Base-by-base conservation (phyloP, 345 rosid genomes). In the Turritis glabra region DNA sequence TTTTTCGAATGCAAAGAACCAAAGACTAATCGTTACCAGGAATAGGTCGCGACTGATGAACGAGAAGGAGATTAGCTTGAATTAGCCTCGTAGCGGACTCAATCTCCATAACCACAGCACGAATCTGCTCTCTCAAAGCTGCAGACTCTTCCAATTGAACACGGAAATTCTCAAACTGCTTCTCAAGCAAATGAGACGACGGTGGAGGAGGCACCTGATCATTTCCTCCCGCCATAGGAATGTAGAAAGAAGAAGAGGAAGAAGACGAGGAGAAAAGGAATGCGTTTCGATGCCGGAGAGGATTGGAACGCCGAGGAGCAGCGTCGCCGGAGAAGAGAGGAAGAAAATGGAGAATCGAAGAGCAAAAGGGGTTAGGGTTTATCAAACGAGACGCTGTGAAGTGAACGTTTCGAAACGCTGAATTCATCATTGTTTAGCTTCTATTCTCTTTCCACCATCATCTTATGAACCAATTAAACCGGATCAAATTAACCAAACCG, bases 21-120 rank as follows among this genome's bases (percentile, higher is more conserved):
- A 22, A 61, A 55, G 56, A 30, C 15, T 5, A 35, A 44, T n/a
- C 23, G 56, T 47, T 81, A 95, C 99, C 97, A 2, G 93, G 83
- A 67, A 95, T 76, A 7, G 99, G 91, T 38, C 87, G 90, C 32
- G 96, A 89, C 69, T 92, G 97, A 66, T 95, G 97, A 61, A 92
- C 90, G 18, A 89, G 91, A 41, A 95, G 97, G 32, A 95, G 86
- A 48, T 81, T 74, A 74, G 95, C 89, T 61, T 88, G 87, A 81
- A 95, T 82, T 44, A 90, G 79, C 68, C 97, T 83, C 13, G 87
- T 75, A 13, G 83, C 76, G 50, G 97, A 89, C 79, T 92, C 99
- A 47, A 90, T 92, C 77, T 92, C 93, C 77, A 66, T 56, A 12
- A 84, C 97, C 14, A 89, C 88, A 37, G 82, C 77, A 35, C 93